Base-by-base conservation (phyloP, 768 basidiomycete species). In the Rhodotorula paludigena region DNA sequence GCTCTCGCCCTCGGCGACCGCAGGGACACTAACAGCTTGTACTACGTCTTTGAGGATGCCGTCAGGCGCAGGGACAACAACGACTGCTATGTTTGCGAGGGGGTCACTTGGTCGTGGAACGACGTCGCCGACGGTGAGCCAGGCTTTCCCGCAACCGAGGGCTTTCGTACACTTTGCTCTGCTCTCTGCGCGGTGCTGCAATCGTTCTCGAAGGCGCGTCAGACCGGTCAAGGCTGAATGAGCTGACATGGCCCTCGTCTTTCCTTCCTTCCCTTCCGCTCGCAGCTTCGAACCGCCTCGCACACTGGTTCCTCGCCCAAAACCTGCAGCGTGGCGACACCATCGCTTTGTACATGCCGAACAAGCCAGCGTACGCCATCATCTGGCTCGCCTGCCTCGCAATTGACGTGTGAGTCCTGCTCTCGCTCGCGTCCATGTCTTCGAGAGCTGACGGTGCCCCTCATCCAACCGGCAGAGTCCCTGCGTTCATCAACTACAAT, bases 401-500 rank as follows among this genome's bases (percentile, higher is more conserved):
- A 1, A 45, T 70, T 49, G 51, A 66, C 38, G 55, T 72, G 69
- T 63, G 21, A 11, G 32, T 38, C 36, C n/a, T 21, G n/a, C n/a
- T 15, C 42, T 30, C 33, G 25, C 52, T 39, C 10, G 25, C 20
- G 39, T n/a, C 39, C 9, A 2, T 11, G 14, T 38, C 41, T 47
- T n/a, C n/a, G 6, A 2, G 18, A 32, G 7, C 44, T 15, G 14
- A 12, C 15, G 8, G 25, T 23, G 16, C 38, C 21, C 20, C 10
- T 32, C n/a, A 1, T 16, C 3, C 57, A 0, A 28, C 20, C 9
- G 9, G 21, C 57, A 66, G 62, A 55, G n/a, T 70, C 35, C 72
- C 72, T 23, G 68, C 72, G 11, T 68, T 70, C 63, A 64, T 73
- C 68, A 73, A 73, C 56, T 64, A 45, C 65, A 70, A 64, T 45